Evolutionary conservation across 2,329 filamentous ascomycete genomes (phyloP).

Genomic region (Xylogone sp.): DNA sequence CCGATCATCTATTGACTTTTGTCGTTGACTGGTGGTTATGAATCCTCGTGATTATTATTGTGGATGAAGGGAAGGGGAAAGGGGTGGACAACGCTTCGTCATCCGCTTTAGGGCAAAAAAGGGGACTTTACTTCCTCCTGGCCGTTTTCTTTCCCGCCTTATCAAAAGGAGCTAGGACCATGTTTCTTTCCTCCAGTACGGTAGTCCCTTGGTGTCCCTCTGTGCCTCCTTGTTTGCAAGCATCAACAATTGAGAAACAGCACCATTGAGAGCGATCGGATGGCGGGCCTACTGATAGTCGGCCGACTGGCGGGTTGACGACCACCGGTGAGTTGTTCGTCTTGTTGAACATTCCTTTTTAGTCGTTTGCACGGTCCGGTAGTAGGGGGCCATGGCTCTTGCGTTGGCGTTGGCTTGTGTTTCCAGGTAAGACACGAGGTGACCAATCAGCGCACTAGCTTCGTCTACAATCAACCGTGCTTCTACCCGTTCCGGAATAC

Average conservation of each 20-base stretch:
- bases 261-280: no score
- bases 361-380: not conserved
- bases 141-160: not conserved
- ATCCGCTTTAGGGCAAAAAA: not conserved
- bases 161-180: not conserved
- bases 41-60: no score
- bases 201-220: no score
- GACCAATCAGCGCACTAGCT: not conserved
- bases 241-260: no score
- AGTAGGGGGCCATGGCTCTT: not conserved
- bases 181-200: not conserved
- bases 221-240: no score
- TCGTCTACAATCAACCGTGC: not conserved
- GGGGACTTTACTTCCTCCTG: not conserved
- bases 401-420: not conserved
- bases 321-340: no score
- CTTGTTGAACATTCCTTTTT: no score
- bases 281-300: no score
- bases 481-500: not conserved
- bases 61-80: not conserved
- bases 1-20: no score
- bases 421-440: not conserved
- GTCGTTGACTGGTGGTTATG: no score
- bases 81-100: no score
- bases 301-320: no score